Base-by-base conservation (phyloP, 306 rosid genomes). In the Rubus parviflorus region DNA sequence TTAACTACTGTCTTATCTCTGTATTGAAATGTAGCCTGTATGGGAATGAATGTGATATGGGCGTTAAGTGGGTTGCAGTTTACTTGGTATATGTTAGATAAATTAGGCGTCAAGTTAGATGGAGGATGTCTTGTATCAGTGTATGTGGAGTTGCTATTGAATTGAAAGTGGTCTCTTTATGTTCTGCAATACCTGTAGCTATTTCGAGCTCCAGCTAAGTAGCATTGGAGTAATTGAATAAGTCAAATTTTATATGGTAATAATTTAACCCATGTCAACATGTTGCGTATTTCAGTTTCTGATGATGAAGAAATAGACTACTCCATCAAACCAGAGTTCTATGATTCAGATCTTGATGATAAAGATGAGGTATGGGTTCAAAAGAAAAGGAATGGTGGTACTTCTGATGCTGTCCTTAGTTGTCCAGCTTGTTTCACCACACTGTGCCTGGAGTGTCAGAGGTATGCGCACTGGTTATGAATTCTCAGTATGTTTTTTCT, bases 281-380 rank as follows among this genome's bases (percentile, higher is more conserved):
- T n/a, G 74, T 81, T 80, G 48, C 14, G 42, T 60, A 35, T 80
- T 63, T 43, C 89, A 89, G 97, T 90, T 54, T 93, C 92, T 64
- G 96, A 90, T 84, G 94, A 92, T 52, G 96, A 93, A 12, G 96
- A 86, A 85, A 86, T 90, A 78, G 97, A 90, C 88, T 93, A 93
- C 88, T 76, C 96, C 3, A 68, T 77, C 77, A 90, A 93, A 81
- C 96, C 97, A 22, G 96, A 89, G 86, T 90, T 90, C 54, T 93
- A 89, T 78, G 94, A 82, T 76, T 81, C 97, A 15, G 80, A 84
- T 68, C 86, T 88, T 75, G 97, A 93, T 63, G 76, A 80, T 41
- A 89, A 83, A 74, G 88, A 93, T 80, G 97, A 93, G 82, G 12
- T 53, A 8, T 93, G 97, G 97, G 88, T 83, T 84, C 86, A 90